phyloP scores from a whole-genome alignment of 768 basidiomycete genomes.

The Mycena rebaudengoi region DNA sequence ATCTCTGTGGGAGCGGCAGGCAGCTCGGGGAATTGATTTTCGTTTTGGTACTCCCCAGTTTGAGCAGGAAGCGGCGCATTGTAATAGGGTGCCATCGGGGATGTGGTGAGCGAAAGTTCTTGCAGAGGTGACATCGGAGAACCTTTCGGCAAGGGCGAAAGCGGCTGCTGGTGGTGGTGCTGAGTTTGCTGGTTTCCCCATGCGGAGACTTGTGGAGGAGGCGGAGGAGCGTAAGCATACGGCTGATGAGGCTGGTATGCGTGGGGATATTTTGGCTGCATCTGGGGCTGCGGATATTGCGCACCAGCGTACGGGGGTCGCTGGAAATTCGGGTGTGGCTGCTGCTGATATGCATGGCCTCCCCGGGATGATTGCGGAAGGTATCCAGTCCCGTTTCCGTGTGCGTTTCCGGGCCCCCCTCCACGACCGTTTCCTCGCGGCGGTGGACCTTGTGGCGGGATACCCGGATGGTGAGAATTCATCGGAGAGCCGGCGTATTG shows the following conservation, averaged over 20 bases:
- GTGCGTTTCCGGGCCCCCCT: background rate
- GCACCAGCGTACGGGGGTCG: conserved; percentile 4
- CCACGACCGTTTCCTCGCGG: conserved; percentile 9
- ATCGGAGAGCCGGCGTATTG: conserved; percentile 10
- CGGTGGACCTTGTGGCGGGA: background rate
- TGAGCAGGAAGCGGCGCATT: too few species aligned
- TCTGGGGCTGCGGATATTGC: conserved; percentile 3
- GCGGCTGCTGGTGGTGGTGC: conserved; percentile 2
- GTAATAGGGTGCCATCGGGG: background rate
- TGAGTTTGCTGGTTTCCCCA: background rate
- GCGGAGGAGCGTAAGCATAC: background rate
- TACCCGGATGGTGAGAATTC: conserved; percentile 8
- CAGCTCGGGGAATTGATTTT: background rate
- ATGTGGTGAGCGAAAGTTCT: background rate
- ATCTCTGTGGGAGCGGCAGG: too few species aligned
- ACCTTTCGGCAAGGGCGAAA: conserved; percentile 14
- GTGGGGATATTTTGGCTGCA: background rate
- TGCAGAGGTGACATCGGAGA: background rate
- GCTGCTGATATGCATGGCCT: background rate
- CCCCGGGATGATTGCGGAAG: conserved; percentile 10
- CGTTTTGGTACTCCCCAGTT: background rate
- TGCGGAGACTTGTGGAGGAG: background rate
- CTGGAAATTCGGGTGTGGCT: background rate
- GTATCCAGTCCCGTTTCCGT: background rate
- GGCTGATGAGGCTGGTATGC: background rate